Evolutionary conservation across 176 grass and related monocot genomes (phyloP).

Genomic region (Eragrostis curvula): DNA sequence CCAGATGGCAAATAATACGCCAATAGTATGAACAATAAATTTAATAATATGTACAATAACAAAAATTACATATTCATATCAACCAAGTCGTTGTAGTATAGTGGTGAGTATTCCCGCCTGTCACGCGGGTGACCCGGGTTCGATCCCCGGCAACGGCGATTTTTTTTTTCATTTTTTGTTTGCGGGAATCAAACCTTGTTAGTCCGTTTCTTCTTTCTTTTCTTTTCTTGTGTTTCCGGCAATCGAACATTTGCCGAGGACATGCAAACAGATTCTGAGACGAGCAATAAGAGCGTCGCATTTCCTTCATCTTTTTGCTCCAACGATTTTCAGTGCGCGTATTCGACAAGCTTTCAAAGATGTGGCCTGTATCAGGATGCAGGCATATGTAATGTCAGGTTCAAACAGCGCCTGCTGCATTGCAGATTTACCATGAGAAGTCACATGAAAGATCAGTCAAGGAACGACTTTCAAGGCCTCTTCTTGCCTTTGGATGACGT

Average conservation of each 20-base stretch:
- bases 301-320: not conserved
- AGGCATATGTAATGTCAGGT: not conserved
- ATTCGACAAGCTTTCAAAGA: not conserved
- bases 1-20: too few species aligned
- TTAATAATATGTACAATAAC: too few species aligned
- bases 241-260: too few species aligned
- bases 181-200: too few species aligned
- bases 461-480: not conserved
- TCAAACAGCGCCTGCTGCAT: not conserved
- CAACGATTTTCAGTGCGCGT: not conserved
- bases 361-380: not conserved
- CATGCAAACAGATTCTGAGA: not conserved
- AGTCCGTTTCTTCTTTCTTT: too few species aligned
- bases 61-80: too few species aligned
- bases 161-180: not conserved
- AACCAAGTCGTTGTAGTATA: constrained; percentile 82
- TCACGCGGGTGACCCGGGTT: constrained; percentile 92
- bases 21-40: too few species aligned
- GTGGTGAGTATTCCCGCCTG: constrained; percentile 96
- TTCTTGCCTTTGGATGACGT: not conserved
- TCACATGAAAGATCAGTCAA: constrained; percentile 29
- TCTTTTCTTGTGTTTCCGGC: too few species aligned
- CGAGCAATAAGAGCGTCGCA: too few species aligned
- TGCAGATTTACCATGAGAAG: constrained; percentile 20
- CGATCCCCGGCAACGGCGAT: constrained; percentile 90